Conservation (phyloP, 352 stramenopile genomes). For the Phytophthora pistaciae region DNA sequence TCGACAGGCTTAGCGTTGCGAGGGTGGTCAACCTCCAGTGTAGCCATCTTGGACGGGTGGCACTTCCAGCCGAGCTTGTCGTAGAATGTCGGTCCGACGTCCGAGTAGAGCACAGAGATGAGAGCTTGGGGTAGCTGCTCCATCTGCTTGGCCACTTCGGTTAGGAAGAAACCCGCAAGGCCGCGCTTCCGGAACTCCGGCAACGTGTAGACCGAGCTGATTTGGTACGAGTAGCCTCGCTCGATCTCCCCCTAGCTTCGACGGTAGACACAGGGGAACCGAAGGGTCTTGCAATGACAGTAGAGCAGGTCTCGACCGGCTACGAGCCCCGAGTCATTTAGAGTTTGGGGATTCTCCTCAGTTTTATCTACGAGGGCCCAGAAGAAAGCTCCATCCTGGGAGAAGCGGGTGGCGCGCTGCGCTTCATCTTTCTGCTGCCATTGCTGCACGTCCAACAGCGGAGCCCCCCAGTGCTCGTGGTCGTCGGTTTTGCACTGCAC, state of each 20-base stretch:
- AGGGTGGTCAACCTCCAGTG: constrained; percentile 33
- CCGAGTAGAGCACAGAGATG: constrained; percentile 59
- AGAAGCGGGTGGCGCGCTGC: constrained; percentile 55
- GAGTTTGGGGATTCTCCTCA: constrained; percentile 17
- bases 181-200: constrained; percentile 48
- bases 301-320: constrained; percentile 38
- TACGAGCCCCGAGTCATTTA: constrained; percentile 28
- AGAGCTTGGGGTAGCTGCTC: constrained; percentile 34
- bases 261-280: constrained; percentile 54
- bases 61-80: constrained; percentile 58
- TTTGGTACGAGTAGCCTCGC: constrained; percentile 54
- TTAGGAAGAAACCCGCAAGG: constrained; percentile 54
- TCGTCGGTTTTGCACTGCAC: constrained; percentile 68
- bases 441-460: constrained; percentile 41
- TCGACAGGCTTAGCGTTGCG: constrained; percentile 15
- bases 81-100: constrained; percentile 64
- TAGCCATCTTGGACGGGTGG: constrained; percentile 47
- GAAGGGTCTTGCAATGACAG: constrained; percentile 63
- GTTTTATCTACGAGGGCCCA: constrained; percentile 57
- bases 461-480: constrained; percentile 55
- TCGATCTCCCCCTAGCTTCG: constrained; percentile 36
- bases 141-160: constrained; percentile 38
- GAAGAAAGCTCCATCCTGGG: constrained; percentile 55
- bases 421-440: constrained; percentile 57
- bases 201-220: constrained; percentile 70